Conservation (phyloP, 2,329 filamentous ascomycete species). For the Ascochyta pisi region DNA sequence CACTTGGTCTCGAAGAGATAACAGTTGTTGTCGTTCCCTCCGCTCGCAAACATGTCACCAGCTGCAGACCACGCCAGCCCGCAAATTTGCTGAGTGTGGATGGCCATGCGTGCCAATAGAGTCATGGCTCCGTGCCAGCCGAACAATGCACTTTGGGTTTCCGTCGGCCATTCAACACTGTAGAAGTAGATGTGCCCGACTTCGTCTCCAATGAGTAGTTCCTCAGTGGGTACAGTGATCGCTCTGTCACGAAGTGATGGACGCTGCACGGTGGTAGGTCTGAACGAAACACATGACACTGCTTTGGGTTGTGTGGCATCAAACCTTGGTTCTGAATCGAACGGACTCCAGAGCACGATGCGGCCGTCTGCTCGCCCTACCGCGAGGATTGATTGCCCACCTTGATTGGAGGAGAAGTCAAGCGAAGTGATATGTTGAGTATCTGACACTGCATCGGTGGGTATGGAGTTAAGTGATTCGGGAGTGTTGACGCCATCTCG, state of each 20-base stretch:
- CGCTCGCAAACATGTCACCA: constrained; percentile 80
- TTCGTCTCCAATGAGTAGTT: constrained; percentile 87
- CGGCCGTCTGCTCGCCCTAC: constrained; percentile 80
- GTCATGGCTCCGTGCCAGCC: constrained; percentile 81
- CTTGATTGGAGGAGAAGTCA: constrained; percentile 84
- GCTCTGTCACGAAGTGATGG: constrained; percentile 58
- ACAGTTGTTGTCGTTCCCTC: constrained; percentile 91
- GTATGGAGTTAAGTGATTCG: constrained; percentile 61
- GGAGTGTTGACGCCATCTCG: constrained; percentile 67
- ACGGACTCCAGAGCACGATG: constrained; percentile 78
- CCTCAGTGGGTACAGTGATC: constrained; percentile 71
- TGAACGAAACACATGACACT: constrained; percentile 83
- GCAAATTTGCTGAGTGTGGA: constrained; percentile 90
- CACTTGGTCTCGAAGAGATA: constrained; percentile 76
- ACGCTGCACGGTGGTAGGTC: constrained; percentile 65
- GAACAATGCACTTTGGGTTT: constrained; percentile 68
- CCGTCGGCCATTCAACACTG: constrained; percentile 78
- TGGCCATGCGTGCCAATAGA: constrained; percentile 75
- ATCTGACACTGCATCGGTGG: constrained; percentile 36
- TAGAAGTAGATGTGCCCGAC: constrained; percentile 86
- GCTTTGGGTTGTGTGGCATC: constrained; percentile 74
- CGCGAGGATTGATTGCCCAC: constrained; percentile 80
- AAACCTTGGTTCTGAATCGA: constrained; percentile 74
- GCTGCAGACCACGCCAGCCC: constrained; percentile 86
- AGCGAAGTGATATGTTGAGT: constrained; percentile 74